phyloP scores from a whole-genome alignment of 2,329 filamentous ascomycete species.

The Capronia epimyces region DNA sequence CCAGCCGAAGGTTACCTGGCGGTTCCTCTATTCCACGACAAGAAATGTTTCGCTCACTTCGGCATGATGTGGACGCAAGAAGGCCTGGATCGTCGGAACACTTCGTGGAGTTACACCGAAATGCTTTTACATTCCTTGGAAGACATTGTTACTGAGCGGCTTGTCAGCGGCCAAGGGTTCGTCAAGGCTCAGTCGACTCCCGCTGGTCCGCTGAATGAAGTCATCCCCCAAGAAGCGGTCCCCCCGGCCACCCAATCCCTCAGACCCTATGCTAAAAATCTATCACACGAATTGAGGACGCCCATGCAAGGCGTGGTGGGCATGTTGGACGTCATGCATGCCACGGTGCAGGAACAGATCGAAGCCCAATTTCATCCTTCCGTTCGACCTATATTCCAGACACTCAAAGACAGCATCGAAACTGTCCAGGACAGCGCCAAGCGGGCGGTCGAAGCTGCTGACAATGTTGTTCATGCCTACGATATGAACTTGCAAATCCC shows the following conservation, averaged over 20 bases:
- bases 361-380: slow-evolving; percentile 49
- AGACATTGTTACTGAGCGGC: slow-evolving; percentile 57
- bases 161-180: slow-evolving; percentile 51
- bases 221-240: slow-evolving; percentile 52
- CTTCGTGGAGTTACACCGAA: slow-evolving; percentile 64
- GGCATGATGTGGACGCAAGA: slow-evolving; percentile 66
- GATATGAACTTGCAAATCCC: slow-evolving; percentile 70
- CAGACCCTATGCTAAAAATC: slow-evolving; percentile 65
- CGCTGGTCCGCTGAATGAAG: slow-evolving; percentile 33
- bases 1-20: slow-evolving; percentile 62
- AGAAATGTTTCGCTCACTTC: slow-evolving; percentile 64
- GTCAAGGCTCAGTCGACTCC: slow-evolving; percentile 31
- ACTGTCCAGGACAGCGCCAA: slow-evolving; percentile 67
- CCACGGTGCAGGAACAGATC: slow-evolving; percentile 62
- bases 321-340: slow-evolving; percentile 72
- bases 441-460: slow-evolving; percentile 65
- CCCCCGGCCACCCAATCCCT: slow-evolving; percentile 57
- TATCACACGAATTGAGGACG: slow-evolving; percentile 66
- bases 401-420: slow-evolving; percentile 64
- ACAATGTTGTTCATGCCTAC: slow-evolving; percentile 70
- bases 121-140: slow-evolving; percentile 64
- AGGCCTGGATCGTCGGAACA: slow-evolving; percentile 50
- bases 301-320: slow-evolving; percentile 72
- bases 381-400: slow-evolving; percentile 53
- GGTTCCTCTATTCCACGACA: slow-evolving; percentile 59